Percentiles rank a stretch among this genome's conserved stretches.
Evolutionary conservation across 768 basidiomycete species (phyloP).

Genomic region (Solioccasus polychromus): DNA sequence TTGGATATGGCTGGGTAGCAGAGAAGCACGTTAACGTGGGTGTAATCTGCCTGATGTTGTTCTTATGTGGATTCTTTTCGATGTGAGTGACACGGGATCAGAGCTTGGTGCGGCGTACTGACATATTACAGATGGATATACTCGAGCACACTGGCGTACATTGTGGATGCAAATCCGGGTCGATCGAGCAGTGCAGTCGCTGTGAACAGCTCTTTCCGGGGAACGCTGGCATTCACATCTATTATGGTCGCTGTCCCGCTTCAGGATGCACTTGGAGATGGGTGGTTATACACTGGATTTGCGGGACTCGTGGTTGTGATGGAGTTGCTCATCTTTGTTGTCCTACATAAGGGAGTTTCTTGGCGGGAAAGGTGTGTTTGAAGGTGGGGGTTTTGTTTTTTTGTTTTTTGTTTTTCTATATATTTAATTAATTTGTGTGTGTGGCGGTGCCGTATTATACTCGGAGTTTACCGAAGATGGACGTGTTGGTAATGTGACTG

Average conservation of each 20-base stretch:
- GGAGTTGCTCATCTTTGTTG: conserved; percentile 56
- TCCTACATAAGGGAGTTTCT: conserved; percentile 51
- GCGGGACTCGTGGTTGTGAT: conserved; percentile 50
- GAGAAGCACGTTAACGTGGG: conserved; percentile 61
- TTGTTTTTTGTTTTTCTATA: neutral
- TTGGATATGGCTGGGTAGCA: conserved; percentile 76
- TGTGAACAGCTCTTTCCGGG: conserved; percentile 74
- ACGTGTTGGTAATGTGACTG: conserved; percentile 23
- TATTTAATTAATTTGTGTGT: conserved; percentile 9
- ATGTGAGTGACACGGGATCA: conserved; percentile 47
- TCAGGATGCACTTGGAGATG: conserved; percentile 74
- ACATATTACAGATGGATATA: conserved; percentile 49
- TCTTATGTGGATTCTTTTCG: conserved; percentile 68
- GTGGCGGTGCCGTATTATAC: conserved; percentile 16
- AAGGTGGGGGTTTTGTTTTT: neutral
- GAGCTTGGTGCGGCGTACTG: neutral
- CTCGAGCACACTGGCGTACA: conserved; percentile 71
- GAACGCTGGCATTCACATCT: conserved; percentile 62
- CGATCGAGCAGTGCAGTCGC: conserved; percentile 75
- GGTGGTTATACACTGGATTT: conserved; percentile 74
- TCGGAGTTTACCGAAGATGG: conserved; percentile 23
- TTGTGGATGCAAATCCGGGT: conserved; percentile 85
- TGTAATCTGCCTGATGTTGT: conserved; percentile 68
- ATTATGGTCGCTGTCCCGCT: conserved; percentile 74
- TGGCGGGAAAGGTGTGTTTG: conserved; percentile 50